Base-by-base conservation (phyloP, 2,329 filamentous ascomycete genomes). In the Polytolypa hystricis region DNA sequence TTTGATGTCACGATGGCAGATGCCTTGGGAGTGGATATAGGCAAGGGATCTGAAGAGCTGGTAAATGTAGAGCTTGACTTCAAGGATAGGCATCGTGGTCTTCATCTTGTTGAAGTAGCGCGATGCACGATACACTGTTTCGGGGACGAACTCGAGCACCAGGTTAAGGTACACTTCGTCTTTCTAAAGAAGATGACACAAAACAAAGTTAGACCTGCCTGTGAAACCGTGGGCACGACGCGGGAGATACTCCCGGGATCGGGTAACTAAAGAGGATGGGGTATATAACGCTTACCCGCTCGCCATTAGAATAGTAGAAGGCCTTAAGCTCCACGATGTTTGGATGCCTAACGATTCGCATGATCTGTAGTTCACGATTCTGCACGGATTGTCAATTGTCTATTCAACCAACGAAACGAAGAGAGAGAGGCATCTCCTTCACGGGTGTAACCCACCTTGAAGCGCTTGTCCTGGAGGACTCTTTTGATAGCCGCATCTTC, bases 21-120 rank as follows among this genome's bases (percentile, higher is more conserved):
- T 98, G 54, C 91, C 91, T 67, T 95, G 89, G 7, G 91, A 96
- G 67, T 98, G 91, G 52, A 98, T 98, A 67, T 98, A 98, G 56
- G 91, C 91, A 51, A 98, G 74, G 23, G 91, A 93, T 52, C 91
- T 81, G 77, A 98, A 98, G 38, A 98, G 81, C 70, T 98, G 91
- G 68, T 98, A 98, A 60, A 89, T 98, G 72, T 96, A 98, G 45
- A 98, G 81, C 72, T 98, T 98, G 59, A 96, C 86, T 65, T 98
- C 91, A 51, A 98, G 77, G 52, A 89, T 94, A 11, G 91, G 91
- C 91, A 98, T 98, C 36, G 89, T 95, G 5, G 87, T 93, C 78
- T 96, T 98, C 81, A 96, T 81, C 71, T 98, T 98, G 74, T 93
- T 96, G 74, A 98, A 98, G 69, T 95, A 96, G 54, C 91, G 81